Conservation (phyloP, 495 filamentous ascomycete species). For the Penicillium taxi region DNA sequence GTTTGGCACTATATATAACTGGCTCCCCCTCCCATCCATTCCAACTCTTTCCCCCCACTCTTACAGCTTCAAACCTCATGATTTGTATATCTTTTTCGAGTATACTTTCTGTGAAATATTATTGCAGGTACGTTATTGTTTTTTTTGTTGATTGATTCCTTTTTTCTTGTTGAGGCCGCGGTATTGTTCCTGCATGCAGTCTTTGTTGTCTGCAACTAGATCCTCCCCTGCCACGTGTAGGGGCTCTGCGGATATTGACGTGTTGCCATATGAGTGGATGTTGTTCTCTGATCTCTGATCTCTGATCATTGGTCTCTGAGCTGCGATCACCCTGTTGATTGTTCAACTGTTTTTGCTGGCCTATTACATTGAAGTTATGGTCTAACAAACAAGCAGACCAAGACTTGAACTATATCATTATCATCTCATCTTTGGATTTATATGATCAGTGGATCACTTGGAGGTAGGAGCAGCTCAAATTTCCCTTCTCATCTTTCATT, state of each 20-base stretch:
- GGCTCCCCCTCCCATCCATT: conserved; percentile 5
- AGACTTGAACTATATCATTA: too few relatives aligned
- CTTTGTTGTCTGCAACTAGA: conserved; percentile 9
- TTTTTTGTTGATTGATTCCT: not conserved
- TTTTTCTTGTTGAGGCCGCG: not conserved
- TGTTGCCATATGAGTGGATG: too few relatives aligned
- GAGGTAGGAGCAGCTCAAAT: too few relatives aligned
- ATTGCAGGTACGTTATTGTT: conserved; percentile 11
- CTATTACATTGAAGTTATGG: too few relatives aligned
- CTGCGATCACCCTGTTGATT: too few relatives aligned
- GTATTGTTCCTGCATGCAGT: conserved; percentile 17
- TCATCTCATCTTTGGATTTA: too few relatives aligned
- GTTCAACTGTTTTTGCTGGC: too few relatives aligned
- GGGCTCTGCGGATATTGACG: conserved; percentile 13
- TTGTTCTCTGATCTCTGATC: too few relatives aligned
- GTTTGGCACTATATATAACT: conserved; percentile 23
- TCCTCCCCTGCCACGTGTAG: conserved; percentile 11
- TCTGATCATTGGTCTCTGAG: too few relatives aligned
- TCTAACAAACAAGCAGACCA: too few relatives aligned
- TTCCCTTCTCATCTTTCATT: too few relatives aligned
- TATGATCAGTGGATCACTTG: too few relatives aligned
- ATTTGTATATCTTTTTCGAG: conserved; percentile 10
- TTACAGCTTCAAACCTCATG: conserved; percentile 15
- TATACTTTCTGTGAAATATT: conserved; percentile 9
- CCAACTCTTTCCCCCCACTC: not conserved